These are phyloP conservation scores for Truncatella angustata DNA, from an alignment of 2,329 filamentous ascomycete genomes.

Conservation along the genomic window DNA sequence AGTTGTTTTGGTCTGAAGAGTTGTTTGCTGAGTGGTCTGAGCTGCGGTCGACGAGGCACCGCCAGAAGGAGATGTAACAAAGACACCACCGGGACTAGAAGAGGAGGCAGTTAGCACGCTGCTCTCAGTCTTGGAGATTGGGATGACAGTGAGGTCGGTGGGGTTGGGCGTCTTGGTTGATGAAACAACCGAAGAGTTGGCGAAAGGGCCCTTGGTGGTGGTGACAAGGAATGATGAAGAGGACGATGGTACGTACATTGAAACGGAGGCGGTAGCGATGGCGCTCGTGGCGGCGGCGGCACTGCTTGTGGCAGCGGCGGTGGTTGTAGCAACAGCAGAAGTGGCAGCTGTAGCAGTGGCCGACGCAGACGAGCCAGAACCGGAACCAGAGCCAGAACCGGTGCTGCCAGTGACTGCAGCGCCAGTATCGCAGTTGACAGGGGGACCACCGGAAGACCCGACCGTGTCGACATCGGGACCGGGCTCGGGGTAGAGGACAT, in stretches of 20 bases:
- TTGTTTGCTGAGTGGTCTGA: constrained; percentile 16
- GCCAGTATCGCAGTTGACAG: constrained; percentile 23
- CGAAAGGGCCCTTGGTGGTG: background rate
- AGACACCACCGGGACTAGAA: constrained; percentile 41
- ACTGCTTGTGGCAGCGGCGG: constrained; percentile 11
- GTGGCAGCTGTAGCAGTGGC: constrained; percentile 16
- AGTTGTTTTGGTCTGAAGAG: constrained; percentile 7
- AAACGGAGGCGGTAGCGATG: constrained; percentile 14
- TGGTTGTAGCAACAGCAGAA: constrained; percentile 16
- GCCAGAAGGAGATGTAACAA: constrained; percentile 33
- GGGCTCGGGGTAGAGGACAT: constrained; percentile 65
- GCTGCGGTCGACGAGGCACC: constrained; percentile 20
- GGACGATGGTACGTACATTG: constrained; percentile 19
- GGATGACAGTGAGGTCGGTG: constrained; percentile 19
- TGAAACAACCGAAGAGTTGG: constrained; percentile 2
- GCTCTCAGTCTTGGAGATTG: constrained; percentile 13
- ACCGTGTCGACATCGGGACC: constrained; percentile 51
- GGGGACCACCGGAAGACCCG: constrained; percentile 31
- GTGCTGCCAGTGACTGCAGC: constrained; percentile 25
- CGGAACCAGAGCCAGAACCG: constrained; percentile 29
- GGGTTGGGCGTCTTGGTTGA: background rate
- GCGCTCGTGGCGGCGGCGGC: background rate
- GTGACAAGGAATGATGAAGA: background rate
- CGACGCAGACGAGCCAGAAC: constrained; percentile 25
- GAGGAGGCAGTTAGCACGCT: constrained; percentile 13